phyloP scores from a whole-genome alignment of 129 eudicot species.

The Ambrosia artemisiifolia region DNA sequence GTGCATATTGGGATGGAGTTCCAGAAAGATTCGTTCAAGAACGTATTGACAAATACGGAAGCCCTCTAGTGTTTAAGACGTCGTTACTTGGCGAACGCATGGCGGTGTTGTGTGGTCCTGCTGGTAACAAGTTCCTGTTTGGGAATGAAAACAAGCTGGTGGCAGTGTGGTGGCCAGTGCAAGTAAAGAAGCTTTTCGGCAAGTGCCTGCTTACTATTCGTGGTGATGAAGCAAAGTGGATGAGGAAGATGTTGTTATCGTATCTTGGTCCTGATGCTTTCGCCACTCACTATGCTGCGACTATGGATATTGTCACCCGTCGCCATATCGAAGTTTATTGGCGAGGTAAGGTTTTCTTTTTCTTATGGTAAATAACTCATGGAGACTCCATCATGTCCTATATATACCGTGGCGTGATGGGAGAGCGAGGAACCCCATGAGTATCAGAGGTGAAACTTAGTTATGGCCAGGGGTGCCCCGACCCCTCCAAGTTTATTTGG shows the following conservation, averaged over 20 bases:
- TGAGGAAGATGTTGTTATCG: constrained; percentile 48
- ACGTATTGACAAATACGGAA: constrained; percentile 27
- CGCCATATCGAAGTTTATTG: constrained; percentile 46
- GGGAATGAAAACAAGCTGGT: constrained; percentile 57
- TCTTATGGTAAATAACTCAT: not conserved
- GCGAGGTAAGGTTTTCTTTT: constrained; percentile 39
- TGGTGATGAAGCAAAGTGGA: constrained; percentile 45
- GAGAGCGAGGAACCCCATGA: too few species aligned
- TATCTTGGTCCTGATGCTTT: constrained; percentile 51
- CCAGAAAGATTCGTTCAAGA: constrained; percentile 32
- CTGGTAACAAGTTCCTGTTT: constrained; percentile 55
- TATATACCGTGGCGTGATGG: too few species aligned
- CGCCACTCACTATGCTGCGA: constrained; percentile 37
- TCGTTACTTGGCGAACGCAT: constrained; percentile 40
- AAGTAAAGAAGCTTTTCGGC: constrained; percentile 50
- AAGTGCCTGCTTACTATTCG: constrained; percentile 29
- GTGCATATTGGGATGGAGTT: constrained; percentile 24
- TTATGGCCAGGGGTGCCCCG: too few species aligned
- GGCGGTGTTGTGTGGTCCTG: constrained; percentile 49
- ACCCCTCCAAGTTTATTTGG: too few species aligned
- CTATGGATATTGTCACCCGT: constrained; percentile 45
- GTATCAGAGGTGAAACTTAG: too few species aligned
- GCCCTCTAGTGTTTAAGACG: constrained; percentile 44
- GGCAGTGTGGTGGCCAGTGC: constrained; percentile 53
- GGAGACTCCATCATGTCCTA: too few species aligned